Base-by-base conservation (phyloP, 73 alveolate genomes). In the Paramecium caudatum region DNA sequence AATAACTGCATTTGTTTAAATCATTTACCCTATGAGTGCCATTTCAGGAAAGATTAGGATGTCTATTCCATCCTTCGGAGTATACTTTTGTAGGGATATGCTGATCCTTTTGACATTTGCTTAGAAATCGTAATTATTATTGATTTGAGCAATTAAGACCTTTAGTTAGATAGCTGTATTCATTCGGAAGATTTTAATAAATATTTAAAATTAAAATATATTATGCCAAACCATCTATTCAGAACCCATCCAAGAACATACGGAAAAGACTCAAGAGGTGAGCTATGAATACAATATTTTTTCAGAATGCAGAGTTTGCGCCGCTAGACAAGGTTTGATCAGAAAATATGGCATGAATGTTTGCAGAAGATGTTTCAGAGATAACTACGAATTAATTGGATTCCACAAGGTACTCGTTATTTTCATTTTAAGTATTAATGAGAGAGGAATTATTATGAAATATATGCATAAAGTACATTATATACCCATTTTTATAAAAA, bases 321-420 rank as follows among this genome's bases (percentile, higher is more conserved):
- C 92, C 90, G 94, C 93, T 91, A 91, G 97, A 84, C 95, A 95
- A 80, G 99, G 99, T 82, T 96, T 97, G 70, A 96, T 97, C 92
- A 95, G 98, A 92, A 97, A 97, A 95, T 95, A 97, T 95, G 97
- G 94, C 49, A 87, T 97, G 87, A 82, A 91, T 93, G 94, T 96
- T 82, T 94, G 98, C 94, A 95, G 99, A 95, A 95, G 98, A 95
- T 94, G 98, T 94, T 96, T 96, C 94, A 96, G 99, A 94, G 99
- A 96, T 90, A 94, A 96, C 34, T 96, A 97, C 47, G 80, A 91
- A 62, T 92, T 92, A 81, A 92, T 96, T 63, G 99, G 98, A 69
- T 96, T 96, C 96, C 70, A 91, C 95, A 95, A 95, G 87, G 94
- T 84, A 93, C 30, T 49, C 25, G 25, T 49, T 49, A 15, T 21